Evolutionary conservation across 2,329 filamentous ascomycete genomes (phyloP).

Genomic region (Tricladium varicosporioides): DNA sequence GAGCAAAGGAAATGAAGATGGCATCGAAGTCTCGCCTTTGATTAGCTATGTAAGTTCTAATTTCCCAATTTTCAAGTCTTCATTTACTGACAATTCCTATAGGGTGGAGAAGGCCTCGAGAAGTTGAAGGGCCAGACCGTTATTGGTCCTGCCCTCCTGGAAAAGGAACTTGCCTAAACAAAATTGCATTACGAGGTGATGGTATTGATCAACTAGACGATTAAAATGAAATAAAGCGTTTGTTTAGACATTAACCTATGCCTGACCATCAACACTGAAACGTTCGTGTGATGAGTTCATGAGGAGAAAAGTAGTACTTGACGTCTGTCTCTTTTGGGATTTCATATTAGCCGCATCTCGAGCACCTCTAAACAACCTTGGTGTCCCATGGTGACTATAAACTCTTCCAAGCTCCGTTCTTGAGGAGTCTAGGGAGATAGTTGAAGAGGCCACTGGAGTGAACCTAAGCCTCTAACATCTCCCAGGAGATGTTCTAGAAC

Average conservation of each 20-base stretch:
- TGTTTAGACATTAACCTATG: not conserved
- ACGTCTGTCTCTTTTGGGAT: no score
- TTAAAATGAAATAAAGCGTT: not conserved
- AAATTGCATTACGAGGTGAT: no score
- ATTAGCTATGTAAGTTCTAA: constrained; percentile 83
- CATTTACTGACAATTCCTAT: constrained; percentile 48
- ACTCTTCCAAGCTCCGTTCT: no score
- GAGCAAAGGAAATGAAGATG: constrained; percentile 58
- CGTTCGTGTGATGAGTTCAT: not conserved
- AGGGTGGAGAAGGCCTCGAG: constrained; percentile 64
- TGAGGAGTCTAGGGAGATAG: no score
- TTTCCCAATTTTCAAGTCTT: constrained; percentile 1
- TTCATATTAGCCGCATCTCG: no score
- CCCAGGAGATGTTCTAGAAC: no score
- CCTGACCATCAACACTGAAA: not conserved
- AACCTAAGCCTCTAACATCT: no score
- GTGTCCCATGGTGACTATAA: no score
- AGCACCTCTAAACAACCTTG: no score
- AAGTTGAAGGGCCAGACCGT: constrained; percentile 52
- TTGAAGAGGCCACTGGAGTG: no score
- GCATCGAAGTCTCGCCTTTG: constrained; percentile 87
- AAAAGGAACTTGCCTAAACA: constrained; percentile 36
- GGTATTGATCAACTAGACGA: not conserved
- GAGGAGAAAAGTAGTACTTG: no score
- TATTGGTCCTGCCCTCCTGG: constrained; percentile 50